Conservation (phyloP, 1,284 basidiomycete genomes). For the Austroboletus niveus region DNA sequence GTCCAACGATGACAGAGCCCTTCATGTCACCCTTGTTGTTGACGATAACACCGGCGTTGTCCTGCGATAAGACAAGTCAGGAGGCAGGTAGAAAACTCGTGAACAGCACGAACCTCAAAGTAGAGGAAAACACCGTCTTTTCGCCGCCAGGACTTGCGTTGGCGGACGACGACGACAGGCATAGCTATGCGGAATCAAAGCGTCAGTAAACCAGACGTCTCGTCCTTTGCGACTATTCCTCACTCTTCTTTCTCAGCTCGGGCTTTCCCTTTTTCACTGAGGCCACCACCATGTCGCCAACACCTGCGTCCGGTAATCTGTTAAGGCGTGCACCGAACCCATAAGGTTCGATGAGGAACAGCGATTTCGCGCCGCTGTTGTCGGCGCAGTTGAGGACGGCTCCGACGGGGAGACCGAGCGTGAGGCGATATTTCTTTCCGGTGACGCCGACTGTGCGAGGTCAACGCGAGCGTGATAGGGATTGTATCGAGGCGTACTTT, state of each 20-base stretch:
- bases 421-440: constrained; percentile 98
- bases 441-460: constrained; percentile 39
- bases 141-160: constrained; percentile 98
- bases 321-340: constrained; percentile 96
- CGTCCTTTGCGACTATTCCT: constrained; percentile 1
- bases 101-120: constrained; percentile 70
- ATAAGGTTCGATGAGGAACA: constrained; percentile 88
- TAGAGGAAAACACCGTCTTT: constrained; percentile 99
- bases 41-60: constrained; percentile 96
- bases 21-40: constrained; percentile 99
- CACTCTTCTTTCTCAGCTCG: constrained; percentile 99
- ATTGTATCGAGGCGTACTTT: constrained; percentile 4
- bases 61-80: constrained; percentile 41
- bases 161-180: constrained; percentile 96
- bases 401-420: constrained; percentile 95
- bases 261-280: constrained; percentile 99
- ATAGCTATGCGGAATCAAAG: constrained; percentile 60
- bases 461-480: neutral
- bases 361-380: constrained; percentile 98
- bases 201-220: neutral
- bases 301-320: constrained; percentile 96
- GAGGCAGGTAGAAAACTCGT: neutral
- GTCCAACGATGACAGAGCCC: constrained; percentile 97
- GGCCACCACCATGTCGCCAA: constrained; percentile 98
- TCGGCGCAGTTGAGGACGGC: constrained; percentile 99